phyloP scores from a whole-genome alignment of 2,329 filamentous ascomycete genomes.

The Mycosphaerella arachidis region DNA sequence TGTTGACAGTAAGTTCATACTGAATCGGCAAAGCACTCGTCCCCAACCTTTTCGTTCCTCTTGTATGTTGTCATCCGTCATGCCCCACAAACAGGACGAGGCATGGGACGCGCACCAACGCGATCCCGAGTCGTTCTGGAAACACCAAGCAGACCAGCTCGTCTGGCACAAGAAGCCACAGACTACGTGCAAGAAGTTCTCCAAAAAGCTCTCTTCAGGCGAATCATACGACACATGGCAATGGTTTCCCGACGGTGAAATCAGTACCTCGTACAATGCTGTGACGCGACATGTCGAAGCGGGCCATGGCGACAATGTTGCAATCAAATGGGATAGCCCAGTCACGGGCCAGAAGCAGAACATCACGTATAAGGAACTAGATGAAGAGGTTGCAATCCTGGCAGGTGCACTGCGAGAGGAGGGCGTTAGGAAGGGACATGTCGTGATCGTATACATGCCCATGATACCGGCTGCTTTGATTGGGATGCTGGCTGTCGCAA shows the following conservation, averaged over 20 bases:
- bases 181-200: slow-evolving; percentile 54
- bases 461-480: slow-evolving; percentile 91
- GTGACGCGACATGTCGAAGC: slow-evolving; percentile 80
- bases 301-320: slow-evolving; percentile 67
- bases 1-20: not conserved
- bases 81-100: slow-evolving; percentile 33
- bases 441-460: slow-evolving; percentile 92
- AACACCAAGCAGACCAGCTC: slow-evolving; percentile 58
- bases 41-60: not conserved
- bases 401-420: slow-evolving; percentile 78
- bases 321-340: slow-evolving; percentile 84
- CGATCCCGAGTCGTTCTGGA: slow-evolving; percentile 36
- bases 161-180: slow-evolving; percentile 76
- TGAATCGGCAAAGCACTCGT: not conserved
- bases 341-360: slow-evolving; percentile 69
- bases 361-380: slow-evolving; percentile 69
- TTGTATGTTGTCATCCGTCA: not conserved
- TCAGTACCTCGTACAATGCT: slow-evolving; percentile 81
- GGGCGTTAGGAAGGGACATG: slow-evolving; percentile 76
- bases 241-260: slow-evolving; percentile 86
- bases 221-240: slow-evolving; percentile 71
- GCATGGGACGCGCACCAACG: slow-evolving; percentile 32
- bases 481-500: slow-evolving; percentile 74
- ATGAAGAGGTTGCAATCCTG: slow-evolving; percentile 74
- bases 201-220: slow-evolving; percentile 60